Evolutionary conservation across 2,329 filamentous ascomycete species (phyloP), one percentile per base, ranked within the genome.

Genomic region (Tolypocladium nubicola): DNA sequence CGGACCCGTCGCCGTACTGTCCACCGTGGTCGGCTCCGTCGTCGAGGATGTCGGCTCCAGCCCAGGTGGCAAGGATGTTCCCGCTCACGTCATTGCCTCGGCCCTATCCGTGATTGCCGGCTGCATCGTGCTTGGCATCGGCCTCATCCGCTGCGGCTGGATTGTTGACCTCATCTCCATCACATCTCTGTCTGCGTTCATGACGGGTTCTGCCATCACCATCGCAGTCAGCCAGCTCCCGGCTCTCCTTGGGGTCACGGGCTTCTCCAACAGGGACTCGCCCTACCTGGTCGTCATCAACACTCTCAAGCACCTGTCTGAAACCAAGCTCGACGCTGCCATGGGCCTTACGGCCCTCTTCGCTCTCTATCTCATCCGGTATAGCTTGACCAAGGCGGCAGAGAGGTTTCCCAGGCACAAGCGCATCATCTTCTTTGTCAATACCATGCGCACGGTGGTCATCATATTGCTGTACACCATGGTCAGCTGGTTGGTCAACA

Each of bases 1-100:
- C 57, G 93, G 93, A 19, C 93, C 93, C 38, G 94, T 97, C 53
- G 94, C 94, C 41, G 94, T 97, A 63, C 88, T 97, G 81, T 97
- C 92, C 1, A 95, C 89, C 4, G 81, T 99, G 19, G 88, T 90
- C 2, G 94, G 94, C 50, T 88, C 88, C 56, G 85, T 97, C 54
- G 85, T 97, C 52, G 70, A 80, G 49, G 80, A 86, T 41, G 85
- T 89, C 47, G 70, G 78, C 54, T 68, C 75, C 9, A 69, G 78
- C 3, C 59, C 60, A 2, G 56, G 56, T 4, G 70, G 84, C 19
- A 86, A 87, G 0, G 74, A 85, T 5, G 63, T 88, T 13, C 74
- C 77, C 0, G 75, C 77, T 13, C 82, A 89, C 67, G 79, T 87
- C 40, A 83, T 97, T 64, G 91, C 92, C 1, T 89, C 88, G 11